phyloP scores from a whole-genome alignment of 192 early-diverging fungal genomes.

The Paraglomus brasilianum region DNA sequence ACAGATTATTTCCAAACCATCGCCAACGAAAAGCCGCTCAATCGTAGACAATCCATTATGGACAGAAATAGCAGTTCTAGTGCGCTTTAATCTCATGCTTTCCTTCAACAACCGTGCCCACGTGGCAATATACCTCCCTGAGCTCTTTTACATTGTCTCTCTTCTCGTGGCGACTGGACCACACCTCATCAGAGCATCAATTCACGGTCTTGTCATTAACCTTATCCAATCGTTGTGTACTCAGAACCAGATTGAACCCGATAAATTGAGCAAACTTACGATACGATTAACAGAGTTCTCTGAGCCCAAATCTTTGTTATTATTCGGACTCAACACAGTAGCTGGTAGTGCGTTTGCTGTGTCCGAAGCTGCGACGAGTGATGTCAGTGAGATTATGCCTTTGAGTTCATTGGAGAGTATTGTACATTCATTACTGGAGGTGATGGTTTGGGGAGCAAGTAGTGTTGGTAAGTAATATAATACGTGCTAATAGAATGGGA shows the following conservation, averaged over 20 bases:
- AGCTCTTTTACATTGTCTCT: constrained; percentile 82
- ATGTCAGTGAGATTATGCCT: constrained; percentile 52
- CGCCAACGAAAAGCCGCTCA: constrained; percentile 64
- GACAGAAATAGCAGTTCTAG: constrained; percentile 89
- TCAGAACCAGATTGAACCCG: constrained; percentile 54
- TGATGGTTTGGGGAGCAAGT: constrained; percentile 62
- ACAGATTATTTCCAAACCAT: constrained; percentile 73
- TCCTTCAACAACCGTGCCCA: constrained; percentile 81
- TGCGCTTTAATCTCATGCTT: constrained; percentile 85
- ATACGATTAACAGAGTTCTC: constrained; percentile 72
- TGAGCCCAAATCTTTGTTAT: constrained; percentile 73
- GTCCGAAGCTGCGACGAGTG: constrained; percentile 52
- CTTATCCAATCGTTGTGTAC: constrained; percentile 83
- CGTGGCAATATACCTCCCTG: constrained; percentile 77
- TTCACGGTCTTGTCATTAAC: constrained; percentile 94
- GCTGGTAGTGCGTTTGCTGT: constrained; percentile 69
- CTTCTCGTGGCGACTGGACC: constrained; percentile 84
- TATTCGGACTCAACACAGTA: constrained; percentile 75
- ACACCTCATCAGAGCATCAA: constrained; percentile 78
- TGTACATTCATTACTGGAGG: constrained; percentile 63
- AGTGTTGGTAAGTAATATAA: constrained; percentile 52
- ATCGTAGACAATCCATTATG: constrained; percentile 83
- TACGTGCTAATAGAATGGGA: not conserved
- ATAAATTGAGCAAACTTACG: constrained; percentile 55
- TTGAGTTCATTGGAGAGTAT: constrained; percentile 52